Conservation (phyloP, 768 basidiomycete genomes). For the Tulasnella sp. region DNA sequence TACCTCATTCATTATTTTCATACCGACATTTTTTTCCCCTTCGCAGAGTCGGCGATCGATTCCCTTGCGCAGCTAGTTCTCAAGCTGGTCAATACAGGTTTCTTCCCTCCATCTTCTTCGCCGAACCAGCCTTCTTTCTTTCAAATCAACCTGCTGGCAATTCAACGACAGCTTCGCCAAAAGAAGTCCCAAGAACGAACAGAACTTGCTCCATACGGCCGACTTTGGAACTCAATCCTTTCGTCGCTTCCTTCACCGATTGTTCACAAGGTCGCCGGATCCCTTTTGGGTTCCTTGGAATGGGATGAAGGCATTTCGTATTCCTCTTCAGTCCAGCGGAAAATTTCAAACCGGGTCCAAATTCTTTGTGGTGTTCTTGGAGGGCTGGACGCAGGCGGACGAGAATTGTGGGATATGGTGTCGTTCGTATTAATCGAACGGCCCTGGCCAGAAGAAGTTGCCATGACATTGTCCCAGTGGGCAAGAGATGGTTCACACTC, state of each 20-base stretch:
- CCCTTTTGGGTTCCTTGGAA: slow-evolving; percentile 58
- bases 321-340: slow-evolving; percentile 46
- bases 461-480: slow-evolving; percentile 74
- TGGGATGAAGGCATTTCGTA: slow-evolving; percentile 43
- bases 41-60: background rate
- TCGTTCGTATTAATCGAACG: slow-evolving; percentile 56
- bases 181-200: slow-evolving; percentile 33
- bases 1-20: background rate
- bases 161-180: slow-evolving; percentile 55
- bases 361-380: slow-evolving; percentile 64
- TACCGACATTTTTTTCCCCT: background rate
- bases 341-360: slow-evolving; percentile 57
- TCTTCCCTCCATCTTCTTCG: slow-evolving; percentile 59
- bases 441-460: slow-evolving; percentile 62
- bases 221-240: slow-evolving; percentile 56
- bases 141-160: slow-evolving; percentile 73
- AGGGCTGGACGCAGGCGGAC: slow-evolving; percentile 46
- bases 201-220: slow-evolving; percentile 48
- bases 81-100: slow-evolving; percentile 69
- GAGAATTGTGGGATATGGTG: slow-evolving; percentile 58
- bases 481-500: slow-evolving; percentile 49
- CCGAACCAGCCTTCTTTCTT: slow-evolving; percentile 42
- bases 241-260: slow-evolving; percentile 55
- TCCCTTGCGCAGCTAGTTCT: slow-evolving; percentile 60
- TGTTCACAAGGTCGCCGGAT: slow-evolving; percentile 62